A percentile compares a stretch with the other conserved stretches of the same genome.
Evolutionary conservation across 495 filamentous ascomycete genomes (phyloP).

Genomic region (Entonaema liquescens): DNA sequence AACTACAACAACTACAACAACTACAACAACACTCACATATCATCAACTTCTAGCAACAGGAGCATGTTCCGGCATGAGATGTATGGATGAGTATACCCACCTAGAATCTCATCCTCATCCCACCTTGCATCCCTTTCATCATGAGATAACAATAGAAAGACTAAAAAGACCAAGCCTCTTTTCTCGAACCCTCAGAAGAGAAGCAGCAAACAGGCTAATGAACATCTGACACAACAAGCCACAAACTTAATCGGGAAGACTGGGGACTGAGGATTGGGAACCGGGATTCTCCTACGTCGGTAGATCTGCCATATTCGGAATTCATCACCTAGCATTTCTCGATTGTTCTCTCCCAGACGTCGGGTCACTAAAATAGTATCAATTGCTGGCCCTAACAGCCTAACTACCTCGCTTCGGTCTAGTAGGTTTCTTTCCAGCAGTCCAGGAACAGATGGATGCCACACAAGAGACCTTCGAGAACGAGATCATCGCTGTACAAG

Average conservation of each 20-base stretch:
- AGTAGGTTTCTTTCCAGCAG: too few species aligned
- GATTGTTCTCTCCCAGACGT: conserved; percentile 13
- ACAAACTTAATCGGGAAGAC: conserved; percentile 18
- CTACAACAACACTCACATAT: conserved; percentile 1
- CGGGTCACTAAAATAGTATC: conserved; percentile 34
- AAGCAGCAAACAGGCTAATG: background rate
- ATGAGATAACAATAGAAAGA: background rate
- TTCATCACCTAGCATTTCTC: conserved; percentile 17
- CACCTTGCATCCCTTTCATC: too few species aligned
- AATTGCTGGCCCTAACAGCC: conserved; percentile 5
- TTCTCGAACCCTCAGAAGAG: background rate
- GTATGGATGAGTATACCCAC: background rate
- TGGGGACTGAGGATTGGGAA: too few species aligned
- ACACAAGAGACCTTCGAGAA: background rate
- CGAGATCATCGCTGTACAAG: conserved; percentile 23
- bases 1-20: background rate
- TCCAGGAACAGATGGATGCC: conserved; percentile 29
- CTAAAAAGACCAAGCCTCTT: background rate
- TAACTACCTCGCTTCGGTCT: conserved; percentile 2
- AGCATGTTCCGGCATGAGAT: background rate
- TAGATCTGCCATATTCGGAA: conserved; percentile 37
- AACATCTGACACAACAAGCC: conserved; percentile 35
- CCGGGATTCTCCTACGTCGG: conserved; percentile 39
- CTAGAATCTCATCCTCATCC: background rate
- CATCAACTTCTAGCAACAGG: conserved; percentile 6